Evolutionary conservation across 2,329 filamentous ascomycete genomes (phyloP).

Genomic region (Aspergillus fumigatus): DNA sequence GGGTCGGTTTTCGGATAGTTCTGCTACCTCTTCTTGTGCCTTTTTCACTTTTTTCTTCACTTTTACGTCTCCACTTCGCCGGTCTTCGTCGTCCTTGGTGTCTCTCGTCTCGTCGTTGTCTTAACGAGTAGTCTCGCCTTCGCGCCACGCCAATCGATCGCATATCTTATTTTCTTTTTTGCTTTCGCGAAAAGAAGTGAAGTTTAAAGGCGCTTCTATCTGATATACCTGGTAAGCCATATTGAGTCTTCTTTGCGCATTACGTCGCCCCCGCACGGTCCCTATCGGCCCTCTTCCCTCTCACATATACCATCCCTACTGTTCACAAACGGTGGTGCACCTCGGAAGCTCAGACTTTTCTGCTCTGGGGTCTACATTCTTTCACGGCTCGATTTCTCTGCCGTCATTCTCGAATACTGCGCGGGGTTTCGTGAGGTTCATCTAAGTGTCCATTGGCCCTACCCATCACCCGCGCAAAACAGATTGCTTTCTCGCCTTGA

Average conservation of each 20-base stretch:
- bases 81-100: slow-evolving; percentile 23
- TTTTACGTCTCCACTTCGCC: slow-evolving; percentile 19
- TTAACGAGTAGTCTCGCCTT: slow-evolving; percentile 15
- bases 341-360: background rate
- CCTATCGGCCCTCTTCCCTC: background rate
- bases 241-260: background rate
- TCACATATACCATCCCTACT: background rate
- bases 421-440: background rate
- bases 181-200: slow-evolving; percentile 13
- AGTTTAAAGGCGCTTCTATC: slow-evolving; percentile 12
- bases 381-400: background rate
- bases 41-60: slow-evolving; percentile 16
- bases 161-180: slow-evolving; percentile 14
- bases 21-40: slow-evolving; percentile 16
- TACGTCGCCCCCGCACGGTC: background rate
- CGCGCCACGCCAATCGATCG: slow-evolving; percentile 17
- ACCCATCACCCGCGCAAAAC: slow-evolving; percentile 2
- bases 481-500: slow-evolving; percentile 6
- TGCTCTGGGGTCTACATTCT: background rate
- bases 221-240: slow-evolving; percentile 20
- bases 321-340: background rate
- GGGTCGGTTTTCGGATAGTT: slow-evolving; percentile 29
- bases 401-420: background rate
- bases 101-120: slow-evolving; percentile 17
- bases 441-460: background rate